Evolutionary conservation across 805 yeast species (phyloP).

Genomic region (Maudiozyma pseudohumilis): DNA sequence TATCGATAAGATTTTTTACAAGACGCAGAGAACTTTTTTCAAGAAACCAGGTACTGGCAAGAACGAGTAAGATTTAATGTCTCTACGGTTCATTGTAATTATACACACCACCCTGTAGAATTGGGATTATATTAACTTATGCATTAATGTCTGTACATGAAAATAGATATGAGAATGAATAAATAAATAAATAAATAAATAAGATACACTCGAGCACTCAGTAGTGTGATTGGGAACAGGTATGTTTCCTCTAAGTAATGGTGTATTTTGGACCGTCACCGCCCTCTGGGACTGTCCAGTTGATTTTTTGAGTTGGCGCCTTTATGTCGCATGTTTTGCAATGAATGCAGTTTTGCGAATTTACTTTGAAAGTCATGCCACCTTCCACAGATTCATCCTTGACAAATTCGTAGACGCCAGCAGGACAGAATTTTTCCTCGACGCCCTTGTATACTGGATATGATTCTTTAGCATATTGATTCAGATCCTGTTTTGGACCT

Average conservation of each 20-base stretch:
- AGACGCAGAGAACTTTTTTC: conserved; percentile 68
- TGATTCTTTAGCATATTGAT: conserved; percentile 54
- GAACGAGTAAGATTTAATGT: neutral
- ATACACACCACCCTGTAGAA: neutral
- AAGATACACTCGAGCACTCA: neutral
- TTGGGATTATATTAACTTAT: neutral
- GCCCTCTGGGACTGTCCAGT: conserved; percentile 98
- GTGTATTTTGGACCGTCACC: conserved; percentile 97
- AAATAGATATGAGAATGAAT: no score
- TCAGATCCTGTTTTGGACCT: conserved; percentile 47
- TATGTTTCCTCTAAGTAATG: conserved; percentile 44
- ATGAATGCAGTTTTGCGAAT: conserved; percentile 95
- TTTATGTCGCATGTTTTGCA: conserved; percentile 98
- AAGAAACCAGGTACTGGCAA: neutral
- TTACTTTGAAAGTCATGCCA: conserved; percentile 84
- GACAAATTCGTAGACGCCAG: conserved; percentile 91
- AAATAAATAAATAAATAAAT: conserved; percentile 7
- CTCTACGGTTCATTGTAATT: neutral
- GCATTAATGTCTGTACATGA: no score
- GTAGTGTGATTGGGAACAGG: conserved; percentile 15
- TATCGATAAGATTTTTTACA: conserved; percentile 80
- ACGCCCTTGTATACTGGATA: conserved; percentile 78
- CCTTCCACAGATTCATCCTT: conserved; percentile 46
- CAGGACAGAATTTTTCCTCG: conserved; percentile 92
- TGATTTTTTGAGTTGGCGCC: conserved; percentile 87